Conservation (phyloP, 192 early-diverging fungal species). For the Linnemannia schmuckeri region DNA sequence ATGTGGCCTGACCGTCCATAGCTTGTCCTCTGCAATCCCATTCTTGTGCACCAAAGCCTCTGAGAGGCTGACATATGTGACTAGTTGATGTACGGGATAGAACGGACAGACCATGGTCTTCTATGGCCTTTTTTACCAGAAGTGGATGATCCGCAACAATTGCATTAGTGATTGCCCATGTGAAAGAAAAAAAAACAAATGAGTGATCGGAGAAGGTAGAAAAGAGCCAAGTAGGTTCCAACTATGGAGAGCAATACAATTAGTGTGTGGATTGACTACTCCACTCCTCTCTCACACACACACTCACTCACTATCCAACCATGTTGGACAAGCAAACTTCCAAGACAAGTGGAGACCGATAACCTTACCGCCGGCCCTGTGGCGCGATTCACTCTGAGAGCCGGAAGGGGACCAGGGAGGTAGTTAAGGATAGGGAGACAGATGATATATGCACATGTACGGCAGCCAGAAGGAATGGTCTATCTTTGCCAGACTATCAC, state of each 20-base stretch:
- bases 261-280: not conserved
- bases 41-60: not conserved
- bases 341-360: not conserved
- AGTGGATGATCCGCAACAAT: not conserved
- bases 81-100: not conserved
- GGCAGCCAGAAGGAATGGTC: not conserved
- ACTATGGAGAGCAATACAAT: not conserved
- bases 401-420: not conserved
- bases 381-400: not conserved
- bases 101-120: conserved; percentile 1
- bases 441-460: conserved; percentile 8
- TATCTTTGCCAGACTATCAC: not conserved
- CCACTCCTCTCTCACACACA: not conserved
- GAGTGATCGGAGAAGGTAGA: conserved; percentile 4
- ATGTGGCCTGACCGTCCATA: conserved; percentile 2
- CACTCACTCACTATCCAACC: not conserved
- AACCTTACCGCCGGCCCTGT: not conserved
- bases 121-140: not conserved
- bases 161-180: not conserved
- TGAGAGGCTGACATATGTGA: not conserved
- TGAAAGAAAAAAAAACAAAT: conserved; percentile 9
- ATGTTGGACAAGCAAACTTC: not conserved
- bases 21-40: not conserved
- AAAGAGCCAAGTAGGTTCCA: conserved; percentile 10
- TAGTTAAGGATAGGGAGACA: not conserved